Base-by-base conservation (phyloP, 176 grass and related monocot genomes). In the Musa schizocarpa region DNA sequence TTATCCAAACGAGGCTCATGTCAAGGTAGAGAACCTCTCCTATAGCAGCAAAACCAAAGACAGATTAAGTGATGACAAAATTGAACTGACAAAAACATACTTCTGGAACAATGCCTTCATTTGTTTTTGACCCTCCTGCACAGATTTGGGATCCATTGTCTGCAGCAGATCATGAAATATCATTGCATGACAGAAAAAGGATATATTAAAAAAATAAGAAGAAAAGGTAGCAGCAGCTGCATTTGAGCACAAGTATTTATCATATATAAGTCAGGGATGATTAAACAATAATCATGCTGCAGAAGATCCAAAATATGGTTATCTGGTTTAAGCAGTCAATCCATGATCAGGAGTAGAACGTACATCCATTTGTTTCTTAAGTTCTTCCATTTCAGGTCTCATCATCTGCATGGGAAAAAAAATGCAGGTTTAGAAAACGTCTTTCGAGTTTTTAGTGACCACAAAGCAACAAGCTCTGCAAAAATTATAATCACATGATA, bases 351-450 rank as follows among this genome's bases (percentile, higher is more conserved):
- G 53, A 29, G 11, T 27, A 54, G 77, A 57, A 49, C 86, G 73
- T 86, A 94, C 95, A 91, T 91, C 63, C 69, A 79, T 89, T 74
- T 83, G 49, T 5, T 80, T 72, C 65, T 91, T 89, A 20, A 99
- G 82, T 69, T 82, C 70, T 63, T 99, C 86, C 74, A 99, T 65
- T 78, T 99, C 90, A 66, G 95, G 86, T 52, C 43, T 82, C 89
- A 99, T 62, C 78, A 43, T 75, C 95, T 99, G 82, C 51, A 43
- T 43, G 8, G 9, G 43, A 11, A 50, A 70, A 76, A 73, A 58
- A 62, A 71, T 68, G 43, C 11, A 82, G 62, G 74, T 71, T 43
- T 75, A 43, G 59, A 17, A 80, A 73, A 79, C 9, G 82, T 77
- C n/a, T 4, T 75, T 64, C 53, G 1, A 73, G 25, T 48, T 68